Evolutionary conservation across 2,329 filamentous ascomycete species (phyloP), one percentile per base, ranked within the genome.

Genomic region (Gnomoniopsis sp.): DNA sequence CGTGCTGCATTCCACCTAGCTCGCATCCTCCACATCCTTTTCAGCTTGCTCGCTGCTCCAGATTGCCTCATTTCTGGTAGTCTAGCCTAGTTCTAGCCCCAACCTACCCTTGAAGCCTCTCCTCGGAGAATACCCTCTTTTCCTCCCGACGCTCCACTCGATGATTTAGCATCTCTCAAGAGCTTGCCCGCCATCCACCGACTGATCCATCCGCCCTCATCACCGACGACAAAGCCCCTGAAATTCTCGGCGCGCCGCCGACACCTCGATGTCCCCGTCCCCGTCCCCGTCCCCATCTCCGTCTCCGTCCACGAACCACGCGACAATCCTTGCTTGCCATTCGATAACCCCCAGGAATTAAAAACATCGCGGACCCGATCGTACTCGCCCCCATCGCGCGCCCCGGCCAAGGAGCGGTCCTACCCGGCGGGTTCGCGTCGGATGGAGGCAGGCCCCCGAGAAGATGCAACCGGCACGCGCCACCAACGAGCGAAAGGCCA

Each of bases 401-500:
- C 19, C 44, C 44, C 8, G 44, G 17, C 19, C 44, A 47, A 11
- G 15, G 44, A 47, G 44, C 10, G 21, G 23, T 47, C 44, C 44
- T 19, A 47, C 44, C 44, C 44, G 44, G 44, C 44, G 44, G 19
- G 11, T 15, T 23, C 44, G 44, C 44, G 44, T 23, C 44, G 44
- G 44, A 23, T 47, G 44, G 44, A 47, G 44, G 44, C 10, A 10
- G 44, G 44, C 44, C 44, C 19, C 6, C 44, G 2, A 47, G 59
- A 58, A 55, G 46, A 61, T 61, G 59, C 59, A 59, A 57, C 38
- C 56, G 57, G 49, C 53, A 36, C 57, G 56, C n/a, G 52, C 41
- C 26, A 53, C 43, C 52, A 44, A 49, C 33, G 59, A 61, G 56
- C 54, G 46, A 33, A 61, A 61, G 59, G 44, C 56, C 36, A 61